Evolutionary conservation across 805 yeast genomes (phyloP).

Genomic region (Metschnikowia peoriensis): DNA sequence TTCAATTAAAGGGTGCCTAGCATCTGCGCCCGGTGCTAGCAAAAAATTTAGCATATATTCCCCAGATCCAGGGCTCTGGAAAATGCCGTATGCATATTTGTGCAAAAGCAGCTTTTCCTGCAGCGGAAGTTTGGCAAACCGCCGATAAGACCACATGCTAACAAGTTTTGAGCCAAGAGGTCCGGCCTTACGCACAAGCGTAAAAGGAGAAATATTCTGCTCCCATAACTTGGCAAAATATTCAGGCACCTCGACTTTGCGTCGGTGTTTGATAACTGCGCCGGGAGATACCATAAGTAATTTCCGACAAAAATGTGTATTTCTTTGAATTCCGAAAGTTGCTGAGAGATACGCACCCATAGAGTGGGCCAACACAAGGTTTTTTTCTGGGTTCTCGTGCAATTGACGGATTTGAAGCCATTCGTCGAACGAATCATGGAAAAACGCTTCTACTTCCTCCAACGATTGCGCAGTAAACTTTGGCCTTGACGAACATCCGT

Average conservation of each 20-base stretch:
- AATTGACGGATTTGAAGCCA: slow-evolving; percentile 59
- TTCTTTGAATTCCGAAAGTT: slow-evolving; percentile 56
- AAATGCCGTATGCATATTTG: slow-evolving; percentile 76
- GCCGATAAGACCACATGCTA: slow-evolving; percentile 83
- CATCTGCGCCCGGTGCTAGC: slow-evolving; percentile 88
- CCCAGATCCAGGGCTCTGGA: slow-evolving; percentile 86
- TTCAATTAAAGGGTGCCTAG: slow-evolving; percentile 66
- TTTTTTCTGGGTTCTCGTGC: slow-evolving; percentile 31
- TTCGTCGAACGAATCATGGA: slow-evolving; percentile 57
- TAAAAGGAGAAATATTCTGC: slow-evolving; percentile 80
- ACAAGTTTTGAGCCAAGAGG: slow-evolving; percentile 82
- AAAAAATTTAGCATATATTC: slow-evolving; percentile 86
- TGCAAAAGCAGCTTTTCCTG: slow-evolving; percentile 59
- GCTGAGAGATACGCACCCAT: slow-evolving; percentile 86
- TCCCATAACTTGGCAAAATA: slow-evolving; percentile 88
- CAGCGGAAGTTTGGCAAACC: slow-evolving; percentile 61
- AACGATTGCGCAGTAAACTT: slow-evolving; percentile 46
- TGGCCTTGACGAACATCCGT: slow-evolving; percentile 86
- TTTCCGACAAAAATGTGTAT: slow-evolving; percentile 60
- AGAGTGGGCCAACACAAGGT: slow-evolving; percentile 78
- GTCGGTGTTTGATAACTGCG: slow-evolving; percentile 59
- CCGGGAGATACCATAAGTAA: slow-evolving; percentile 88
- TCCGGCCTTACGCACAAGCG: slow-evolving; percentile 72
- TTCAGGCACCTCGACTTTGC: slow-evolving; percentile 53
- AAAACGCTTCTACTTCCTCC: slow-evolving; percentile 56